phyloP scores from a whole-genome alignment of 306 rosid genomes.

The Vigna unguiculata region DNA sequence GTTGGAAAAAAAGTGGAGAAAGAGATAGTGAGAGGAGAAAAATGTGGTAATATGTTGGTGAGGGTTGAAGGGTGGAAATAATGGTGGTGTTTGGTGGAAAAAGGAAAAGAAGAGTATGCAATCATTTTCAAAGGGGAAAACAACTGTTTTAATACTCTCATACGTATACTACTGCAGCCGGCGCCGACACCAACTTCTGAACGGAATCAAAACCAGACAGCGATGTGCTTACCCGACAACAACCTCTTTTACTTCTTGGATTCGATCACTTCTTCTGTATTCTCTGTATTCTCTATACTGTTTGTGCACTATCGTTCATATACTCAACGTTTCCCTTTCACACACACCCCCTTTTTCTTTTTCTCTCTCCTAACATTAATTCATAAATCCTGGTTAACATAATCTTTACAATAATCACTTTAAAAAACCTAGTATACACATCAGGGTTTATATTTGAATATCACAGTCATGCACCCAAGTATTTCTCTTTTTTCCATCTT shows the following conservation, averaged over 20 bases:
- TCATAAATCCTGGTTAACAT: too few relatives aligned
- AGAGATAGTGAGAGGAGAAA: slow-evolving; percentile 19
- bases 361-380: background rate
- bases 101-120: slow-evolving; percentile 32
- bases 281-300: background rate
- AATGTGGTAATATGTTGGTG: background rate
- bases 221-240: slow-evolving; percentile 48
- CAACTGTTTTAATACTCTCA: slow-evolving; percentile 38
- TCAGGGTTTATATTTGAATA: too few relatives aligned
- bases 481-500: too few relatives aligned
- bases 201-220: slow-evolving; percentile 52
- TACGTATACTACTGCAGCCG: slow-evolving; percentile 35
- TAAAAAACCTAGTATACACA: too few relatives aligned
- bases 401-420: too few relatives aligned
- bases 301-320: background rate
- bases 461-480: too few relatives aligned
- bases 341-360: too few relatives aligned
- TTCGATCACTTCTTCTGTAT: slow-evolving; percentile 29
- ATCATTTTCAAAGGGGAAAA: slow-evolving; percentile 46
- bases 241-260: slow-evolving; percentile 41
- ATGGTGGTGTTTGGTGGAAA: slow-evolving; percentile 43
- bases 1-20: background rate
- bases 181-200: slow-evolving; percentile 51
- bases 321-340: slow-evolving; percentile 22
- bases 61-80: slow-evolving; percentile 6